phyloP scores from a whole-genome alignment of 148 eudicot genomes.

The Camellia japonica region DNA sequence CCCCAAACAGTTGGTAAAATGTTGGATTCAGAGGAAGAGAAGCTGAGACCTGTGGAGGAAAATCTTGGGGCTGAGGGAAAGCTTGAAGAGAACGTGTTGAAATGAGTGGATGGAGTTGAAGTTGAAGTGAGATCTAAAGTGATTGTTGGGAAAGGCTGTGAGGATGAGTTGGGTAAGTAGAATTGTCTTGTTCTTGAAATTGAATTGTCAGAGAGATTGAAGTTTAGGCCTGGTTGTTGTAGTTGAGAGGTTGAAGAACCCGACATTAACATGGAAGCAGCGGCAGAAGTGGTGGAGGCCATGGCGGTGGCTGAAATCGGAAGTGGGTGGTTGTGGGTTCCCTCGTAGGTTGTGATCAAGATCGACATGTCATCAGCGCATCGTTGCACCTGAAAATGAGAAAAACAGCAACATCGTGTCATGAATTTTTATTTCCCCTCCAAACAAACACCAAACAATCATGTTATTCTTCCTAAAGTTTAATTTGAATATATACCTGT shows the following conservation, averaged over 20 bases:
- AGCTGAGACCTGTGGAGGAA: conserved; percentile 45
- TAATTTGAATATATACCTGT: conserved; percentile 39
- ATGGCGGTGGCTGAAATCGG: conserved; percentile 68
- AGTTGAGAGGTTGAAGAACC: conserved; percentile 68
- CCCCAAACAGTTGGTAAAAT: conserved; percentile 42
- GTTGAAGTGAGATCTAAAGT: conserved; percentile 67
- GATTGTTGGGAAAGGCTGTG: conserved; percentile 55
- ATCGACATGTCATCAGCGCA: conserved; percentile 68
- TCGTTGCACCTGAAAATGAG: conserved; percentile 57
- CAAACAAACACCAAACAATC: not conserved
- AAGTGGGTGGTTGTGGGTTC: conserved; percentile 77
- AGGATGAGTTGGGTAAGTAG: conserved; percentile 42
- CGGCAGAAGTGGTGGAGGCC: conserved; percentile 88
- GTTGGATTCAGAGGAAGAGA: conserved; percentile 46
- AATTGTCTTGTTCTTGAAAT: conserved; percentile 42
- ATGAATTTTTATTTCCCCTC: not conserved
- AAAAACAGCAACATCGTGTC: not conserved
- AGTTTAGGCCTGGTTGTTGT: conserved; percentile 31
- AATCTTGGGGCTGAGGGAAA: conserved; percentile 29
- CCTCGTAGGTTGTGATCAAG: conserved; percentile 79
- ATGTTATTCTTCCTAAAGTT: not conserved
- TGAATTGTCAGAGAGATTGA: conserved; percentile 35
- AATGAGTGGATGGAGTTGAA: conserved; percentile 26
- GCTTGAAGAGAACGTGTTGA: conserved; percentile 33
- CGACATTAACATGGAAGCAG: conserved; percentile 73